phyloP scores from a whole-genome alignment of 2,329 filamentous ascomycete species.

The Apiospora koreana region DNA sequence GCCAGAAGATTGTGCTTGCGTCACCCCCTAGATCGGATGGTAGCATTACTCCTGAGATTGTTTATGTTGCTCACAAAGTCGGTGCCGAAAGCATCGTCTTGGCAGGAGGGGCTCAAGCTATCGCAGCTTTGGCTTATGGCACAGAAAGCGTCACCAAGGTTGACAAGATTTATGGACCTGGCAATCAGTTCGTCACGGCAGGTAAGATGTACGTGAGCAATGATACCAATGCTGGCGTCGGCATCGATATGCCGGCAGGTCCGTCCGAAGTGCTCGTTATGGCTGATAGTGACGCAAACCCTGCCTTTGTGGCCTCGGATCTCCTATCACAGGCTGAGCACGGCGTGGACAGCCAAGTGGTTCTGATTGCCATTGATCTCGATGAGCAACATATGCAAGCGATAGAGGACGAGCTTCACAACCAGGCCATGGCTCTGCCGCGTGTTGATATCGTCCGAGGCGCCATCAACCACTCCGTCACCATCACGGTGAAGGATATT shows the following conservation, averaged over 20 bases:
- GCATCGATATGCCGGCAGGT: constrained; percentile 98
- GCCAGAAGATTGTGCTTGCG: constrained; percentile 90
- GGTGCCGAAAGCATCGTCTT: constrained; percentile 95
- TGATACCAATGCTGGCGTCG: constrained; percentile 91
- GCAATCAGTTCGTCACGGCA: constrained; percentile 97
- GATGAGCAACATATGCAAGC: constrained; percentile 70
- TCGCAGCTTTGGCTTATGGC: constrained; percentile 96
- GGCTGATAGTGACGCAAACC: constrained; percentile 84
- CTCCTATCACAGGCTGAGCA: constrained; percentile 95
- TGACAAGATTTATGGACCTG: constrained; percentile 96
- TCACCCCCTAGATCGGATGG: constrained; percentile 89
- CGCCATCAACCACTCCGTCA: constrained; percentile 88
- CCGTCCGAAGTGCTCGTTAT: constrained; percentile 97
- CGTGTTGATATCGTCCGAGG: constrained; percentile 91
- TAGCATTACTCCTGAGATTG: constrained; percentile 91
- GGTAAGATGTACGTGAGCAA: constrained; percentile 99
- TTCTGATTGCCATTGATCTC: constrained; percentile 84
- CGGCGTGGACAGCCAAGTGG: constrained; percentile 92
- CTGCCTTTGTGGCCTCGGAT: constrained; percentile 93
- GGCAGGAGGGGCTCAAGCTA: constrained; percentile 91
- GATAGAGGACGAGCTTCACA: constrained; percentile 89
- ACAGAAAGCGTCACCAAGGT: constrained; percentile 94
- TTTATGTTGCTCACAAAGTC: constrained; percentile 96
- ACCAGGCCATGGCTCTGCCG: constrained; percentile 82
- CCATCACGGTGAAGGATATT: constrained; percentile 71